Evolutionary conservation across 139 green algal species (phyloP).

Genomic region (Nannochloris sp.): DNA sequence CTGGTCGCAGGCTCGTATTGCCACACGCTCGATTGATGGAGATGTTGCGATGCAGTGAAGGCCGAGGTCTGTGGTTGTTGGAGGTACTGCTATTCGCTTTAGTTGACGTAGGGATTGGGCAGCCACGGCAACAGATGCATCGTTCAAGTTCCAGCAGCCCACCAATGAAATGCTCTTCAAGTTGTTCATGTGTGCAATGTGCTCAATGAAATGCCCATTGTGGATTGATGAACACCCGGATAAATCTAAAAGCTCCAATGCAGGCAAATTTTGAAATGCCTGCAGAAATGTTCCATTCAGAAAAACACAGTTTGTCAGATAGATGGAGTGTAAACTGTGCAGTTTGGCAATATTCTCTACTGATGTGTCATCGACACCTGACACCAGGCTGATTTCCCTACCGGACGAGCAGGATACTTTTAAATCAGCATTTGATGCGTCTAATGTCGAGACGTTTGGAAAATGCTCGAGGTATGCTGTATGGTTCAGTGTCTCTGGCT

Average conservation of each 20-base stretch:
- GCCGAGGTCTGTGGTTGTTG: conserved; percentile 5
- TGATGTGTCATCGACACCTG: neutral
- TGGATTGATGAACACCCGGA: neutral
- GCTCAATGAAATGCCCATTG: neutral
- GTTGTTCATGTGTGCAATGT: neutral
- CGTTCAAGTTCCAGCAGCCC: neutral
- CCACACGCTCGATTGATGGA: conserved; percentile 1
- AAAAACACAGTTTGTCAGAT: neutral
- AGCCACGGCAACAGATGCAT: neutral
- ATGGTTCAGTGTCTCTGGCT: neutral
- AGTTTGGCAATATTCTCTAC: neutral
- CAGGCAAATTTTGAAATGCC: neutral
- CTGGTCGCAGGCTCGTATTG: conserved; percentile 1
- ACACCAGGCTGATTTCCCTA: neutral
- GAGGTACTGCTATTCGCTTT: neutral
- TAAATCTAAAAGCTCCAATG: conserved; percentile 1
- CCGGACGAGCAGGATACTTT: neutral
- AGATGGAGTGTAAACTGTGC: neutral
- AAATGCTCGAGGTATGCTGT: neutral
- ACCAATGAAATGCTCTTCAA: neutral
- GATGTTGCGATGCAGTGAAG: conserved; percentile 1
- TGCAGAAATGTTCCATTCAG: neutral
- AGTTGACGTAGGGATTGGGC: neutral
- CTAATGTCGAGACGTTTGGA: neutral
- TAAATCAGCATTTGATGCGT: neutral